Evolutionary conservation across 139 green algal genomes (phyloP).

Genomic region (Monoraphidium neglectum): DNA sequence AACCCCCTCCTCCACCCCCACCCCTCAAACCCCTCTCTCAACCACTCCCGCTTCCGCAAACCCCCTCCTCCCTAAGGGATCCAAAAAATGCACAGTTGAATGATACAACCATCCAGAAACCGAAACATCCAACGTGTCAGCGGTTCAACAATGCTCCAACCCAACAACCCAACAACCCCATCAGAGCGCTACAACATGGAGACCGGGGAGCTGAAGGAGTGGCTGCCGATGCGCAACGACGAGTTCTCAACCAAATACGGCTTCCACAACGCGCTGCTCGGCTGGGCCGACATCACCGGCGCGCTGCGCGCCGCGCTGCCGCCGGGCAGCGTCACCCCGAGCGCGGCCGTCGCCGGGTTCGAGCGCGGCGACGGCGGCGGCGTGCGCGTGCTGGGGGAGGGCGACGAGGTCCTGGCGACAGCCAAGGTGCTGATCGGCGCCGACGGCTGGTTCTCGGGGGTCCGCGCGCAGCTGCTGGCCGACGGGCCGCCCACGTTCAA

Average conservation of each 20-base stretch:
- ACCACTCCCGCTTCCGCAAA: not conserved
- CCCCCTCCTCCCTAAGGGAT: not conserved
- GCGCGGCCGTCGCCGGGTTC: constrained; percentile 10
- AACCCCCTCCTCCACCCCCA: no score
- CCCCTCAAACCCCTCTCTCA: no score
- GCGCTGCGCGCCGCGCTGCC: constrained; percentile 6
- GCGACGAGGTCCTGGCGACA: not conserved
- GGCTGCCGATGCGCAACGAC: constrained; percentile 10
- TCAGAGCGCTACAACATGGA: constrained; percentile 18
- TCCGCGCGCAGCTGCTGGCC: constrained; percentile 9
- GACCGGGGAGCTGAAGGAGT: constrained; percentile 12
- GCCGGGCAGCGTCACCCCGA: not conserved
- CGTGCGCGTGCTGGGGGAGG: not conserved
- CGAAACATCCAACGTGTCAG: no score
- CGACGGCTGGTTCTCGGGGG: constrained; percentile 18
- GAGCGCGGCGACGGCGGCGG: not conserved
- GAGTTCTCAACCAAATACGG: constrained; percentile 15
- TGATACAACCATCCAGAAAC: no score
- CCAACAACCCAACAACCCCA: not conserved
- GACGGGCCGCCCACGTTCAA: constrained; percentile 22
- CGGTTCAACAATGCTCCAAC: no score
- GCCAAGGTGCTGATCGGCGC: not conserved
- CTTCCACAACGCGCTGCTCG: constrained; percentile 15
- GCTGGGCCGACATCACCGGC: constrained; percentile 24
- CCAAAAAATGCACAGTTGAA: no score